phyloP scores from a whole-genome alignment of 2,329 filamentous ascomycete genomes.

The Aureobasidium zeae region DNA sequence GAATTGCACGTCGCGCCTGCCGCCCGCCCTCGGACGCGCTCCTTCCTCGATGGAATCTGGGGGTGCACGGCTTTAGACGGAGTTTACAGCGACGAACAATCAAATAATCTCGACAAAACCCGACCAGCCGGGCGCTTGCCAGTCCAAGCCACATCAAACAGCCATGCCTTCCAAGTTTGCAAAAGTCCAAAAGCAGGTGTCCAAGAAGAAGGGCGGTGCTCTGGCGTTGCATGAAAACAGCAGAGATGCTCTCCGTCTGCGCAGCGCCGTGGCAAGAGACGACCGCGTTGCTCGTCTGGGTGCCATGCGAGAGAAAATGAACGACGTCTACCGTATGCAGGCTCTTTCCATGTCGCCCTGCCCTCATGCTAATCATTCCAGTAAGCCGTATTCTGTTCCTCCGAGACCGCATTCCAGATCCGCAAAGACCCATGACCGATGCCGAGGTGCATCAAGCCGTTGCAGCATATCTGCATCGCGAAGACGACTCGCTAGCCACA shows the following conservation, averaged over 20 bases:
- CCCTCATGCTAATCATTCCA: constrained; percentile 28
- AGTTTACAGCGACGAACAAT: constrained; percentile 1
- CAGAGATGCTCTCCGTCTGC: constrained; percentile 71
- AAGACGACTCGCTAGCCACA: constrained; percentile 60
- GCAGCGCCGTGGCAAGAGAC: constrained; percentile 70
- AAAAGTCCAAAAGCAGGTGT: constrained; percentile 82
- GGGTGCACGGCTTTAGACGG: neutral
- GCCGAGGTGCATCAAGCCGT: constrained; percentile 47
- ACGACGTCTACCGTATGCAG: constrained; percentile 58
- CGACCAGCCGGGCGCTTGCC: too few species aligned
- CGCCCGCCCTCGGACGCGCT: constrained; percentile 5
- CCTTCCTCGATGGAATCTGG: neutral
- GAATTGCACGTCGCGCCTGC: constrained; percentile 4
- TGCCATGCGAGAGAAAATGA: constrained; percentile 60
- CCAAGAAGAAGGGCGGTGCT: constrained; percentile 71
- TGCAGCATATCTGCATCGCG: constrained; percentile 44
- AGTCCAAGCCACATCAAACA: neutral
- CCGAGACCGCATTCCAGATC: constrained; percentile 38
- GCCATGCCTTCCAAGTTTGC: constrained; percentile 62
- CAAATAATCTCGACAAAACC: too few species aligned
- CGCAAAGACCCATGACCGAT: constrained; percentile 41
- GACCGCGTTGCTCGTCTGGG: constrained; percentile 69
- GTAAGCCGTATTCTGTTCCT: constrained; percentile 64
- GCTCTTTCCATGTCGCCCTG: neutral
- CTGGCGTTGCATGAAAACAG: constrained; percentile 79